Conservation (phyloP, 495 filamentous ascomycete species). For the Daldinia childiae region DNA sequence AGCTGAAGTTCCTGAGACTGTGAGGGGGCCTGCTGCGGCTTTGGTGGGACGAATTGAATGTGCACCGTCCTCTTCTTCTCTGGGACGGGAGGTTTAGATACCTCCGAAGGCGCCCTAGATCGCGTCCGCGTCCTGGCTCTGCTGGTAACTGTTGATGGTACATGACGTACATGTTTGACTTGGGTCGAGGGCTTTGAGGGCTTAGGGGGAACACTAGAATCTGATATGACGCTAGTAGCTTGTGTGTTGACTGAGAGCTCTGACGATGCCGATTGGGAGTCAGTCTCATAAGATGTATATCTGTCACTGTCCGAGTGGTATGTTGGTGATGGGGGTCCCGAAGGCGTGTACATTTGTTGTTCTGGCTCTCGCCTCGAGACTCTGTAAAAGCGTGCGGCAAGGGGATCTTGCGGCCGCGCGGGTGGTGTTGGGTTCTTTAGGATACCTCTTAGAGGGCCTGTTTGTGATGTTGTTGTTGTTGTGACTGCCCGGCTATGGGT, state of each 20-base stretch:
- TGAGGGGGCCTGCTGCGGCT: constrained; percentile 19
- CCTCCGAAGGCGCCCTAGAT: constrained; percentile 42
- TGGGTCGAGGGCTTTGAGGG: constrained; percentile 41
- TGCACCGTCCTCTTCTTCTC: constrained; percentile 48
- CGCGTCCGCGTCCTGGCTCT: constrained; percentile 49
- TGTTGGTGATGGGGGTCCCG: constrained; percentile 42
- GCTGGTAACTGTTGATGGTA: constrained; percentile 21
- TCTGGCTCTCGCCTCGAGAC: constrained; percentile 32
- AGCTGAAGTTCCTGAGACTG: constrained; percentile 42
- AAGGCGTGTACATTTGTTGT: constrained; percentile 3
- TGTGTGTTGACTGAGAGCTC: constrained; percentile 57
- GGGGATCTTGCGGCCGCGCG: constrained; percentile 35
- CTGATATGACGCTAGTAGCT: constrained; percentile 53
- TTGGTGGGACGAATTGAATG: constrained; percentile 44
- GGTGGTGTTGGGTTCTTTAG: constrained; percentile 42
- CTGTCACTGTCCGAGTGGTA: constrained; percentile 45
- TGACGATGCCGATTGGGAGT: constrained; percentile 55
- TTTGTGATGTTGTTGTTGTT: constrained; percentile 29
- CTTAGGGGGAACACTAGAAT: constrained; percentile 46
- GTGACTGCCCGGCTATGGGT: constrained; percentile 32
- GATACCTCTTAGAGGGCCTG: constrained; percentile 42
- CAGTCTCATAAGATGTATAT: constrained; percentile 50
- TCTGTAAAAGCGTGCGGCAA: constrained; percentile 47
- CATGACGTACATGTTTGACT: constrained; percentile 48
- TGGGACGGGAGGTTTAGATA: constrained; percentile 42